phyloP scores from a whole-genome alignment of 208 protist species.

The Plasmodiophora brassicae region DNA sequence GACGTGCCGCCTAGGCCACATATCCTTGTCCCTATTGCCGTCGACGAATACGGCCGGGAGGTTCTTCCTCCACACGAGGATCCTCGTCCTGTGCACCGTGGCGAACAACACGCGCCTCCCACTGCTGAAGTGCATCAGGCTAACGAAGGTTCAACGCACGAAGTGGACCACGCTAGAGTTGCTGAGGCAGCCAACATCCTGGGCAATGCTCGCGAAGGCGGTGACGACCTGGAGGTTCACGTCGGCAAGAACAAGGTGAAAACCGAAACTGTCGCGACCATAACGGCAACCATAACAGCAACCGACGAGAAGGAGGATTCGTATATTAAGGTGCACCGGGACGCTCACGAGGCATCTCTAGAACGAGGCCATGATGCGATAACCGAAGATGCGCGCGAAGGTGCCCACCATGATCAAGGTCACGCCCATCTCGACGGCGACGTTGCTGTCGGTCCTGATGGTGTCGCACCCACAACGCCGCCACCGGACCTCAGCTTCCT shows the following conservation, averaged over 20 bases:
- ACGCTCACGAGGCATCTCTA: background rate
- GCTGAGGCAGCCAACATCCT: too few relatives aligned
- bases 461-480: background rate
- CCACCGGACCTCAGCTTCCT: background rate
- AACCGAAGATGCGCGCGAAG: too few relatives aligned
- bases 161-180: too few relatives aligned
- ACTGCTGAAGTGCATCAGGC: too few relatives aligned
- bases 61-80: too few relatives aligned
- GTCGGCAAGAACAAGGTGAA: background rate
- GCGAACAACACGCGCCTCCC: too few relatives aligned
- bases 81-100: too few relatives aligned
- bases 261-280: background rate
- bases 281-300: background rate
- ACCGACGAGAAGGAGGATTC: background rate
- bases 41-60: too few relatives aligned
- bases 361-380: background rate
- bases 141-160: too few relatives aligned
- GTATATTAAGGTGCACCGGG: background rate
- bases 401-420: background rate
- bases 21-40: too few relatives aligned
- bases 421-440: background rate
- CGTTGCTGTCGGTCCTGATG: background rate
- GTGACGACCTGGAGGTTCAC: background rate
- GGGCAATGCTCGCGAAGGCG: background rate
- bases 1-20: too few relatives aligned